A percentile compares a stretch with the other conserved stretches of the same genome.
Evolutionary conservation across 2,329 filamentous ascomycete species (phyloP).

Genomic region (Parastagonospora nodorum): DNA sequence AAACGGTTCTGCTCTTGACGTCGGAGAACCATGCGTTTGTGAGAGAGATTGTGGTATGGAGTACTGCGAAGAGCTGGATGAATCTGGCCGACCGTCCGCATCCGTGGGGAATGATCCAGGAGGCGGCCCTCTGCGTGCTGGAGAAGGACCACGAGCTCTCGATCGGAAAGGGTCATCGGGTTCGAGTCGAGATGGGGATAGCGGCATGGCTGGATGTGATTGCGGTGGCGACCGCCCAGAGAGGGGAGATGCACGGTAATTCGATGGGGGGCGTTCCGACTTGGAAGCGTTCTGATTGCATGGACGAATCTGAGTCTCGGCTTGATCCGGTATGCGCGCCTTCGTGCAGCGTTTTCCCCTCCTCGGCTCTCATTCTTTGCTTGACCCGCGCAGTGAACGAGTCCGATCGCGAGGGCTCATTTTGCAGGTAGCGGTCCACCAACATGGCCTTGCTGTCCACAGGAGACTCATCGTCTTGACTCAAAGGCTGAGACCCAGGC

Average conservation of each 20-base stretch:
- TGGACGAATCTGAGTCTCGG: conserved; percentile 36
- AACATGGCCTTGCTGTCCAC: conserved; percentile 28
- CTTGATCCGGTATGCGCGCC: conserved; percentile 37
- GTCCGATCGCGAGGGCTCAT: conserved; percentile 42
- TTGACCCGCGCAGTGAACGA: conserved; percentile 54
- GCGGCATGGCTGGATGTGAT: conserved; percentile 12
- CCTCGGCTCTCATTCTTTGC: conserved; percentile 59
- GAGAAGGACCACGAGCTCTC: conserved; percentile 36
- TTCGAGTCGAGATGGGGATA: conserved; percentile 22
- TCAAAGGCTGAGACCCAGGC: conserved; percentile 24
- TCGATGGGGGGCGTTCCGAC: conserved; percentile 35
- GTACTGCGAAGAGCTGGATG: conserved; percentile 34
- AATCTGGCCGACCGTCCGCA: conserved; percentile 29
- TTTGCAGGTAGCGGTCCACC: conserved; percentile 34
- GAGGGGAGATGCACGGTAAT: conserved; percentile 19
- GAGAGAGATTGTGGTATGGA: conserved; percentile 30
- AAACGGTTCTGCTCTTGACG: conserved; percentile 23
- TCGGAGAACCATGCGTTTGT: conserved; percentile 24
- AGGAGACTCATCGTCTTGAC: conserved; percentile 31
- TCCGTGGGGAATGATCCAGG: conserved; percentile 26
- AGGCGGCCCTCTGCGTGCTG: conserved; percentile 19
- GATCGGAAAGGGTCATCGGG: conserved; percentile 38
- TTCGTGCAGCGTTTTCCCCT: conserved; percentile 56
- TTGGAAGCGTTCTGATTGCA: conserved; percentile 25
- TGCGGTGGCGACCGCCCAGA: conserved; percentile 28